Conservation (phyloP, 805 yeast genomes). For the Starmerella vitae region DNA sequence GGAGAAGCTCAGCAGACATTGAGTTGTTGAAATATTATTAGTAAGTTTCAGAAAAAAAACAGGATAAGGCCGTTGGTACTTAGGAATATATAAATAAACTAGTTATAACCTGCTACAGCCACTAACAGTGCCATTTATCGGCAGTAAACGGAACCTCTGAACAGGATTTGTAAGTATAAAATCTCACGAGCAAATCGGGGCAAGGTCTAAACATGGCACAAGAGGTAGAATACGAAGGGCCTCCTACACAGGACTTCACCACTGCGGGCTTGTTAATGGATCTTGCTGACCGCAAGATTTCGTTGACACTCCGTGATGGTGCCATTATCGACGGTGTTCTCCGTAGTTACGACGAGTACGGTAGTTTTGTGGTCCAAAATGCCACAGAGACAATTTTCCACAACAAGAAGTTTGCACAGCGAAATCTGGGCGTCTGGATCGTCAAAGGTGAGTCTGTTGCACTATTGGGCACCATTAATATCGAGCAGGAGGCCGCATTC, state of each 20-base stretch:
- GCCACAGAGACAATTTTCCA: conserved; percentile 68
- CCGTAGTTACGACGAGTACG: conserved; percentile 90
- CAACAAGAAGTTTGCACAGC: conserved; percentile 48
- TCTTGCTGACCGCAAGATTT: conserved; percentile 41
- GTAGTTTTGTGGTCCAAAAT: conserved; percentile 81
- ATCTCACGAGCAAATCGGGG: too few species aligned
- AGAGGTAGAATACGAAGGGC: conserved; percentile 14
- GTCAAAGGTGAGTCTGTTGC: conserved; percentile 95
- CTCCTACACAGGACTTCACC: conserved; percentile 33
- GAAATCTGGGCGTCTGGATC: conserved; percentile 64
- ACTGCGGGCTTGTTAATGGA: conserved; percentile 34
- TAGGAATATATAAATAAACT: too few species aligned
- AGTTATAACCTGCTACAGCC: too few species aligned
- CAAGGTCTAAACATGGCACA: not conserved
- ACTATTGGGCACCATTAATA: conserved; percentile 84
- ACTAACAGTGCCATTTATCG: too few species aligned
- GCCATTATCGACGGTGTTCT: conserved; percentile 74
- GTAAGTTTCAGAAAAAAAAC: too few species aligned
- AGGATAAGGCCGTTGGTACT: too few species aligned
- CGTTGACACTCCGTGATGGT: conserved; percentile 81
- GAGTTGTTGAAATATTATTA: too few species aligned
- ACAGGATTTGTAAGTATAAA: too few species aligned
- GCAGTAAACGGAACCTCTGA: too few species aligned
- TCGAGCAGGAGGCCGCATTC: conserved; percentile 59
- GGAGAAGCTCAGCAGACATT: conserved; percentile 51